Evolutionary conservation across 2,329 filamentous ascomycete species (phyloP), one percentile per base, ranked within the genome.

Genomic region (Alternaria panax): DNA sequence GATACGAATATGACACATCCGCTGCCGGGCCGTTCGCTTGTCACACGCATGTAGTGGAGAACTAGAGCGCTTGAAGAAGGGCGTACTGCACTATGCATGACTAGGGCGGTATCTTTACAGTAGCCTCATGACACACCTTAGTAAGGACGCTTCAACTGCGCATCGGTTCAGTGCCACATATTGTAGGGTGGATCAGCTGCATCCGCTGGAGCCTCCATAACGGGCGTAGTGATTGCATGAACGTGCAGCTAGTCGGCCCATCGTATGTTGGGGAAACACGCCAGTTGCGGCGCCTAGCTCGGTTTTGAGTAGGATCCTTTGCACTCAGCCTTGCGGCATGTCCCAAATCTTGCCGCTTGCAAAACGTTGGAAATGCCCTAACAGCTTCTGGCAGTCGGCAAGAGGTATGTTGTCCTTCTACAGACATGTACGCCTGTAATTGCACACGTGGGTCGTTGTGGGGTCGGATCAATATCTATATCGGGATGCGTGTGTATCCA

Each of bases 81-180:
- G 51, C 47, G 27, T 40, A 57, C 48, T 54, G 56, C 45, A 59
- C 58, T 57, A 55, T 59, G 51, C 54, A 54, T 57, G 54, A 54
- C 58, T 51, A 51, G 59, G 43, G 54, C 46, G 47, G 36, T 51
- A 47, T 40, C 32, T 58, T 43, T 34, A 51, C 27, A 16, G 41
- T 59, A 56, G 57, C 51, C 56, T 51, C 57, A 56, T 59, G 60
- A 63, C 59, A 34, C 61, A 51, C 54, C 60, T 59, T 51, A 24
- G 27, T 28, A 41, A 52, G 25, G 58, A 27, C 50, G 45, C 32
- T 47, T 41, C 54, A 51, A 55, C 52, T 46, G 62, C 59, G 58
- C 51, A 34, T 61, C 60, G 61, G 36, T 51, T 48, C 30, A 58
- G 58, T 53, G 48, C 48, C 51, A 34, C 24, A 40, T 46, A 52